Conservation (phyloP, 2,329 filamentous ascomycete species). For the Botrytis deweyae region DNA sequence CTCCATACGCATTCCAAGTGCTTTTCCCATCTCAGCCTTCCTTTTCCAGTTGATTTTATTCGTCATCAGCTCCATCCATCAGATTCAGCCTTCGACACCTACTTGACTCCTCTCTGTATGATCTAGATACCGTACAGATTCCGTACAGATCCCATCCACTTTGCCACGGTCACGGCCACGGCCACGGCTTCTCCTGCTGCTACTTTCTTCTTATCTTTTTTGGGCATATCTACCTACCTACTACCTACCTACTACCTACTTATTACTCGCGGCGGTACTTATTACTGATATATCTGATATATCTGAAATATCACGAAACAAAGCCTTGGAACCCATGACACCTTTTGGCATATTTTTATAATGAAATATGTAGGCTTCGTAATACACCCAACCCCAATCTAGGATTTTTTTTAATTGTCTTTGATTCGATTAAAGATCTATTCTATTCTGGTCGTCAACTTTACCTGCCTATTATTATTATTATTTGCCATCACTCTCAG, state of each 20-base stretch:
- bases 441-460: too few species aligned
- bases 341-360: conserved; percentile 10
- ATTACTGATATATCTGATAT: neutral
- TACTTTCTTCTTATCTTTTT: neutral
- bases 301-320: neutral
- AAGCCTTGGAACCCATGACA: conserved; percentile 10
- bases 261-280: neutral
- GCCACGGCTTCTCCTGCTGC: neutral
- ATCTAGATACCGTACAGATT: neutral
- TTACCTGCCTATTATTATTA: neutral
- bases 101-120: neutral
- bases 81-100: neutral
- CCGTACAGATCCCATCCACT: neutral
- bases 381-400: conserved; percentile 12
- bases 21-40: neutral
- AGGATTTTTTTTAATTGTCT: neutral
- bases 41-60: neutral
- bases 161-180: neutral
- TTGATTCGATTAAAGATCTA: conserved; percentile 2
- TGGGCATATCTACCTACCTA: neutral
- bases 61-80: neutral
- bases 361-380: conserved; percentile 11
- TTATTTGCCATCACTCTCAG: conserved; percentile 3
- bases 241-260: neutral
- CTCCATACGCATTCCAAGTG: neutral